Evolutionary conservation across 1,284 basidiomycete species (phyloP).

Genomic region (Pseudozyma flocculosa): DNA sequence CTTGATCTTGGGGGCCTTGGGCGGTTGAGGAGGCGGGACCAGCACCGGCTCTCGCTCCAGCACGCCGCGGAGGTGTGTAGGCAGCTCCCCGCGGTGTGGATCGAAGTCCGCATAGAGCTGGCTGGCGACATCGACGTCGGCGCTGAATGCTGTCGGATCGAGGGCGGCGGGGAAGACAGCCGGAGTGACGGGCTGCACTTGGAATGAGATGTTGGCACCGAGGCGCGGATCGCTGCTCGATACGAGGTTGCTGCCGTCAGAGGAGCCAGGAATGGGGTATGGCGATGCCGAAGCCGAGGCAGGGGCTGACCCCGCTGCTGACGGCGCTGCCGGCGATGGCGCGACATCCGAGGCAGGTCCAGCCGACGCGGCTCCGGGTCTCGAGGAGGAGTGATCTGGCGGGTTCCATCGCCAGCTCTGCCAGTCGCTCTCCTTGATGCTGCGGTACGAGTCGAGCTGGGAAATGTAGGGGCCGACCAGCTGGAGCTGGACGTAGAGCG

Average conservation of each 20-base stretch:
- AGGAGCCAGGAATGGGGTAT: no score
- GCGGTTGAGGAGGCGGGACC: constrained; percentile 27
- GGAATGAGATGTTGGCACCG: constrained; percentile 6
- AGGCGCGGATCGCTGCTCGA: no score
- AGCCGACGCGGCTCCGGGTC: constrained; percentile 13
- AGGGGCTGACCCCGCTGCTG: constrained; percentile 12
- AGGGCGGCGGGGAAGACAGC: neutral
- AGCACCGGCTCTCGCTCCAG: constrained; percentile 30
- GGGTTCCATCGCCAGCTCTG: constrained; percentile 18
- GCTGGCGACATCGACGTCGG: neutral
- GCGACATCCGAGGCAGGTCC: constrained; percentile 18
- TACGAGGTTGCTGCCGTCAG: no score
- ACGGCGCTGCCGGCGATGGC: constrained; percentile 17
- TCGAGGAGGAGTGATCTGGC: constrained; percentile 8
- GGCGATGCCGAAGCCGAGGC: neutral
- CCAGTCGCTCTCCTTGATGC: constrained; percentile 19
- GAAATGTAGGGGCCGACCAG: constrained; percentile 21
- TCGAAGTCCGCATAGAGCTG: constrained; percentile 24
- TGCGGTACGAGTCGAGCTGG: constrained; percentile 16
- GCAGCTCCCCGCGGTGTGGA: constrained; percentile 44
- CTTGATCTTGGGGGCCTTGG: constrained; percentile 24
- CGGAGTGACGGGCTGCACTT: neutral
- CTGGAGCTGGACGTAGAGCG: constrained; percentile 22
- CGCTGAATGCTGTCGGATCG: neutral
- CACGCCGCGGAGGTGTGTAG: constrained; percentile 16